Conservation (phyloP, 2,329 filamentous ascomycete genomes). For the Colletotrichum musicola region DNA sequence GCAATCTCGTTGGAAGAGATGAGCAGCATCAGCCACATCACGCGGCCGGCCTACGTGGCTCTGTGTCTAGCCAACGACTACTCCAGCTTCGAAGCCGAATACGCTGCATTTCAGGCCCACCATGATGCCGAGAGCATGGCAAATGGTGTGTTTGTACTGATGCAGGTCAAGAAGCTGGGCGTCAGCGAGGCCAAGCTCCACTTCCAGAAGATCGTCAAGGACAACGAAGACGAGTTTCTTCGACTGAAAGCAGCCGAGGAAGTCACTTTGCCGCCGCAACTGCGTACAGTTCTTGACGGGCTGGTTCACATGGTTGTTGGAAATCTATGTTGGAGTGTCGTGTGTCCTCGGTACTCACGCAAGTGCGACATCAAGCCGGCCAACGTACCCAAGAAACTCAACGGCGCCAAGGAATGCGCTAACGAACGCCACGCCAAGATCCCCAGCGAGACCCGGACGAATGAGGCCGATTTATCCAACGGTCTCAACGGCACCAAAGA, state of each 20-base stretch:
- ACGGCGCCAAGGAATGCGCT: not conserved
- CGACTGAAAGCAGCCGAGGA: not conserved
- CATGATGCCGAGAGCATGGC: not conserved
- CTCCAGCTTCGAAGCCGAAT: not conserved
- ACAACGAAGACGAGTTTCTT: not conserved
- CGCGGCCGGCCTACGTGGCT: not conserved
- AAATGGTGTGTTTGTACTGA: not conserved
- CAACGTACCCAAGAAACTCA: not conserved
- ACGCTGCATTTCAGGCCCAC: not conserved
- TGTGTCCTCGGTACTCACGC: not conserved
- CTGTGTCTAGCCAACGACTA: not conserved
- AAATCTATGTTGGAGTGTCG: not conserved
- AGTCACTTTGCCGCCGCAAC: not conserved
- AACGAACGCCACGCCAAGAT: not conserved
- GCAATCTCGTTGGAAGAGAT: not conserved
- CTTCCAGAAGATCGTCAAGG: not conserved
- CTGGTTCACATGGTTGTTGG: not conserved
- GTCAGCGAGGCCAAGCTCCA: not conserved
- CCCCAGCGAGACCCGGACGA: not conserved
- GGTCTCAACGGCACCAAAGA: not conserved
- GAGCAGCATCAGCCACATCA: not conserved
- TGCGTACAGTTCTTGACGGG: not conserved
- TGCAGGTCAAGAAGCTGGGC: not conserved
- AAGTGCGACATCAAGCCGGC: not conserved
- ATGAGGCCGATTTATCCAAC: not conserved